Conservation (phyloP, 371 early-diverging fungal genomes). For the Haplosporangium sp. region DNA sequence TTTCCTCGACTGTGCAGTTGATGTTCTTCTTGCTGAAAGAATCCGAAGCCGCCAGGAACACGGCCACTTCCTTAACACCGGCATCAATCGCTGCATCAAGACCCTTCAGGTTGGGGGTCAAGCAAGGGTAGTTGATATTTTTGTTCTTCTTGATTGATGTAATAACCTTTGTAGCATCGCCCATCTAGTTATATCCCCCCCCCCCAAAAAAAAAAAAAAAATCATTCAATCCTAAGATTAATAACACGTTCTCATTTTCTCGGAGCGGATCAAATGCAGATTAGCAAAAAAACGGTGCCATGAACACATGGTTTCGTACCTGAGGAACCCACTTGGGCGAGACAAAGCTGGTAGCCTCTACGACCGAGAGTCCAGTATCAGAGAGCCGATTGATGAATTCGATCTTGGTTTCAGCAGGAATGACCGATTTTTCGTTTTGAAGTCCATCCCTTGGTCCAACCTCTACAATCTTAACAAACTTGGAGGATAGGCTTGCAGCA, state of each 20-base stretch:
- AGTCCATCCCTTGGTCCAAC: slow-evolving; percentile 97
- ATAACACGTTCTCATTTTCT: no score
- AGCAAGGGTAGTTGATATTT: slow-evolving; percentile 86
- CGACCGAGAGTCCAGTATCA: slow-evolving; percentile 84
- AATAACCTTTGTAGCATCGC: slow-evolving; percentile 84
- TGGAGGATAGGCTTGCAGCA: slow-evolving; percentile 23
- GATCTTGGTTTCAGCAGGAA: slow-evolving; percentile 86
- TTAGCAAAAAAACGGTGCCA: no score
- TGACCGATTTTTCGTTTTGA: slow-evolving; percentile 93
- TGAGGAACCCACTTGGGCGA: slow-evolving; percentile 98
- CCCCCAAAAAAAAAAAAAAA: no score
- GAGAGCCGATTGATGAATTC: slow-evolving; percentile 86
- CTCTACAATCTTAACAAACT: slow-evolving; percentile 84
- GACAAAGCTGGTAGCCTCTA: slow-evolving; percentile 97
- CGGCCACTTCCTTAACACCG: slow-evolving; percentile 89
- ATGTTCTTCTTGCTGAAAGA: slow-evolving; percentile 91
- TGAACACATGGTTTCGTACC: slow-evolving; percentile 56
- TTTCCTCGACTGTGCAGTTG: slow-evolving; percentile 91
- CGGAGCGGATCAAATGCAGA: no score
- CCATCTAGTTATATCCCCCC: slow-evolving; percentile 76
- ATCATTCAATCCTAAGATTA: not conserved
- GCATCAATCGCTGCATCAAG: slow-evolving; percentile 83
- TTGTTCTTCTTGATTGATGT: slow-evolving; percentile 68
- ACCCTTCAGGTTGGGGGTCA: slow-evolving; percentile 94
- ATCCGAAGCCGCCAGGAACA: slow-evolving; percentile 94